Percentiles rank a stretch among this genome's conserved stretches.
Evolutionary conservation across 345 rosid genomes (phyloP).

Genomic region (Excoecaria agallocha): DNA sequence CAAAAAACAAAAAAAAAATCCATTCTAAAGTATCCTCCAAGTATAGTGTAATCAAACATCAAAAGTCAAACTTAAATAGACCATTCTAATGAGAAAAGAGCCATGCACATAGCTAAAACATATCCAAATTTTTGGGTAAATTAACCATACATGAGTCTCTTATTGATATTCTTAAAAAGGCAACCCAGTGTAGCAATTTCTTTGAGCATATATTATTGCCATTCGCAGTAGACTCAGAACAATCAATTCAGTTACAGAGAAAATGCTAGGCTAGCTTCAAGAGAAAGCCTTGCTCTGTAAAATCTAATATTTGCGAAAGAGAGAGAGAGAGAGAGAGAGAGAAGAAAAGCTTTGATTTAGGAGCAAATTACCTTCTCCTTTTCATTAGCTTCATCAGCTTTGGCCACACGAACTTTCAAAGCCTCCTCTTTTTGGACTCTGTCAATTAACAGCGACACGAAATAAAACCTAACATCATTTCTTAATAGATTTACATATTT

Average conservation of each 20-base stretch:
- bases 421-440: conserved; percentile 89
- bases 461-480: background rate
- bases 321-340: background rate
- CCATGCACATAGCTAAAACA: background rate
- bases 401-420: conserved; percentile 69
- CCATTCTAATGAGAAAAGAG: background rate
- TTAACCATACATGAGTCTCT: background rate
- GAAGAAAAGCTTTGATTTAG: background rate
- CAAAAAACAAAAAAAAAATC: background rate
- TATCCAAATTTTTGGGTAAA: background rate
- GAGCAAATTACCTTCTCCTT: conserved; percentile 62
- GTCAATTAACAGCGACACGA: conserved; percentile 15
- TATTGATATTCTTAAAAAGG: background rate
- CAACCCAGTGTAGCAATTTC: background rate
- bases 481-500: background rate
- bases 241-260: background rate
- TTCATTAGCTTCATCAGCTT: conserved; percentile 73
- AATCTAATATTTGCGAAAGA: background rate
- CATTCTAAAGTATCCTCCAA: background rate
- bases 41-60: conserved; percentile 3
- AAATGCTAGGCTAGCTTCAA: background rate
- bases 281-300: background rate
- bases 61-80: background rate
- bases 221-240: background rate
- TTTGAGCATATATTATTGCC: background rate